Evolutionary conservation across 495 filamentous ascomycete species (phyloP), one percentile per base, ranked within the genome.

Genomic region (Pyrenula aspistea): DNA sequence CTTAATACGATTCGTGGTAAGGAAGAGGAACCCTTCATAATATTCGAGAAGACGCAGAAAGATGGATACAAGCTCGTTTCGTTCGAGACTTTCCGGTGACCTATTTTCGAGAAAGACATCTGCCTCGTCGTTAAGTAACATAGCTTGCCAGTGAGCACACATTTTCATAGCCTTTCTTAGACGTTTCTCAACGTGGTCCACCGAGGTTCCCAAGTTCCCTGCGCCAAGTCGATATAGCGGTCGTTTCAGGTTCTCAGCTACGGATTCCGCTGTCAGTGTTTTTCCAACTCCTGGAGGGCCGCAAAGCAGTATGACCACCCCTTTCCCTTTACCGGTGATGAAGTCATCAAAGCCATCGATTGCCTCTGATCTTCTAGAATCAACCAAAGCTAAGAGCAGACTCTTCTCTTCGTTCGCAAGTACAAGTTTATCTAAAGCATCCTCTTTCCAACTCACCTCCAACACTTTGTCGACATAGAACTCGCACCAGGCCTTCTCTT

Each of bases 391-490:
- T 56, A 74, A 60, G 25, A 74, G 58, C 10, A 74, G 49, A 50
- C 71, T 69, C 57, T 74, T 74, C 53, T 67, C 65, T 49, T 71
- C 63, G 49, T 68, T 68, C 48, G 66, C 63, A 57, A 68, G 69
- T 12, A 73, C 71, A 1, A 73, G 61, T 53, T 72, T 61, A 20
- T 64, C 63, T 57, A 61, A 72, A 1, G 71, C 71, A 12, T 63
- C 60, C 53, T 67, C 68, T 55, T 73, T 71, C 70, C 69, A 73
- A 10, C 25, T 42, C 49, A 73, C 53, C 0, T 65, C 61, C 20
- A 42, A 20, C 49, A 73, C 62, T 53, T 68, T 62, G 52, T 71
- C 69, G 42, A 72, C 56, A 52, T 58, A 68, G 53, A 73, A 70
- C 2, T n/a, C n/a, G n/a, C n/a, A n/a, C n/a, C n/a, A n/a, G n/a